Evolutionary conservation across 1,284 basidiomycete genomes (phyloP).

Genomic region (Taiwanofungus camphoratus): DNA sequence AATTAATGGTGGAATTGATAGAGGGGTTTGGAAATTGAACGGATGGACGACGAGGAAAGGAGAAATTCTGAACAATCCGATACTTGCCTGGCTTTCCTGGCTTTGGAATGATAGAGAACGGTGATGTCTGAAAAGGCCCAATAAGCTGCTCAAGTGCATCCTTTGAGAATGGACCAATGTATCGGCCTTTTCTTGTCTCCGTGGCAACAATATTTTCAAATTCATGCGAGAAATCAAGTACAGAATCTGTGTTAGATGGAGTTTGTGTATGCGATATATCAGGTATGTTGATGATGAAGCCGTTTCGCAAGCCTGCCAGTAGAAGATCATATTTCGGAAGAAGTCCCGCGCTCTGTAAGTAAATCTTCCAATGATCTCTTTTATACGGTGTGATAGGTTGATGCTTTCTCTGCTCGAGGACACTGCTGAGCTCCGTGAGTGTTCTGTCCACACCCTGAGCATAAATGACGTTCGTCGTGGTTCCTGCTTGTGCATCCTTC

Average conservation of each 20-base stretch:
- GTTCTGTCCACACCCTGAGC: constrained; percentile 22
- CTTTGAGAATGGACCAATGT: constrained; percentile 27
- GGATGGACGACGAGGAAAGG: constrained; percentile 9
- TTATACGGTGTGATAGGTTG: constrained; percentile 16
- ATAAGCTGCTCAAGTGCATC: constrained; percentile 1
- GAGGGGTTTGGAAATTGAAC: not conserved
- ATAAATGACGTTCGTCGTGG: constrained; percentile 16
- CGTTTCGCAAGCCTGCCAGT: not conserved
- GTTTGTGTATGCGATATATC: constrained; percentile 15
- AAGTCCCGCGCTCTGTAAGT: constrained; percentile 16
- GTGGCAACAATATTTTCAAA: constrained; percentile 13
- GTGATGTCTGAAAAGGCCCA: constrained; percentile 8
- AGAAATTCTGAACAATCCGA: constrained; percentile 19
- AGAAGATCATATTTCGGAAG: constrained; percentile 13
- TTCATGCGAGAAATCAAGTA: constrained; percentile 4
- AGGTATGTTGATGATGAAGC: constrained; percentile 5
- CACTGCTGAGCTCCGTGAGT: constrained; percentile 21
- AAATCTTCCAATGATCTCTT: constrained; percentile 20
- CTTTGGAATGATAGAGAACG: constrained; percentile 9
- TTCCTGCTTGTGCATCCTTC: constrained; percentile 10
- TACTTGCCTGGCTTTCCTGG: not conserved
- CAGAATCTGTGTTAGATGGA: constrained; percentile 21
- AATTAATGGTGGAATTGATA: constrained; percentile 10
- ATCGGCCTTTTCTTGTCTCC: constrained; percentile 22
- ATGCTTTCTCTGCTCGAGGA: constrained; percentile 18